These are phyloP conservation scores for Candida oleophila DNA, from an alignment of 805 yeast species.

Conservation along the genomic window DNA sequence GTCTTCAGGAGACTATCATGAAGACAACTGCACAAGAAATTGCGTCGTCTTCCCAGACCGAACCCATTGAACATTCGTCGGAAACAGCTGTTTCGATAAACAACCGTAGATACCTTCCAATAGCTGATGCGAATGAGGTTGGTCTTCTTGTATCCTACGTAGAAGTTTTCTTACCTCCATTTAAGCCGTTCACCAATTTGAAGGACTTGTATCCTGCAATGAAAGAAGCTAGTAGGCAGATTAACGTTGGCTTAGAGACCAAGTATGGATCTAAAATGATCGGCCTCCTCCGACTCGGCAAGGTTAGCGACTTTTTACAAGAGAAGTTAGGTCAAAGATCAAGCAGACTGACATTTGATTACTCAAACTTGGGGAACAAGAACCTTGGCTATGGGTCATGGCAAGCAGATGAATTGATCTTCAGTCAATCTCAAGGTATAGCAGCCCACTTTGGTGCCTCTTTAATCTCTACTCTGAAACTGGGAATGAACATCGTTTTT, in stretches of 20 bases:
- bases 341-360: conserved; percentile 12
- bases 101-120: conserved; percentile 13
- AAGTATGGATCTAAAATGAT: conserved; percentile 10
- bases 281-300: conserved; percentile 12
- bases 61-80: conserved; percentile 1
- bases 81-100: conserved; percentile 10
- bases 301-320: conserved; percentile 10
- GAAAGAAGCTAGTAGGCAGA: not conserved
- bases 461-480: conserved; percentile 12
- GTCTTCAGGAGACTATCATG: conserved; percentile 17
- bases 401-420: conserved; percentile 13
- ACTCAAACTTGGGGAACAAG: conserved; percentile 20
- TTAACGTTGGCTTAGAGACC: conserved; percentile 7
- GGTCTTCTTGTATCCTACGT: conserved; percentile 1
- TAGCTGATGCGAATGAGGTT: conserved; percentile 5
- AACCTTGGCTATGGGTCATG: conserved; percentile 8
- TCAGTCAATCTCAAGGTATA: conserved; percentile 18
- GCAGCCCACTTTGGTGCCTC: conserved; percentile 12
- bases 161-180: not conserved
- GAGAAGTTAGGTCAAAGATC: conserved; percentile 9
- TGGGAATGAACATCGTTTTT: conserved; percentile 17
- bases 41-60: not conserved
- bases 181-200: not conserved
- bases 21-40: conserved; percentile 4
- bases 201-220: not conserved